Evolutionary conservation across 305 asterid genomes (phyloP), one percentile per base, ranked within the genome.

Genomic region (Nicotiana rustica): DNA sequence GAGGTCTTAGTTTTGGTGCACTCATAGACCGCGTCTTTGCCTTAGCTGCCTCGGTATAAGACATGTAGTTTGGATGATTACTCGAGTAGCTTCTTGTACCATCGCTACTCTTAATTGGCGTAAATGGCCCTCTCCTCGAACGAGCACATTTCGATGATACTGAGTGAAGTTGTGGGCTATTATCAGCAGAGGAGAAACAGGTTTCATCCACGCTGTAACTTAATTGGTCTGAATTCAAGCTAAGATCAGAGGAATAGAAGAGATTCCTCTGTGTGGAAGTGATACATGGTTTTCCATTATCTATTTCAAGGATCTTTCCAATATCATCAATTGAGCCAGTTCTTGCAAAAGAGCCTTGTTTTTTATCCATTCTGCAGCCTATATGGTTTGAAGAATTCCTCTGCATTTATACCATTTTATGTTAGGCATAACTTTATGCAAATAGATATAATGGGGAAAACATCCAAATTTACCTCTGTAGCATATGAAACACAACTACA

Each of bases 21-120:
- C 99, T 96, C 18, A 92, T 77, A 1, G 98, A 93, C 81, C 99
- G 88, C 38, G 85, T 89, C 89, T 94, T 96, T 17, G 99, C 98
- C 86, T 91, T 92, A 0, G 95, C 88, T 15, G 99, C 93, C 84
- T 91, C 91, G 0, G 98, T 96, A 69, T 82, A 90, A 5, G 97
- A 77, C 99, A 94, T 96, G 82, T 96, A 96, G 44, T 84, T 92
- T 6, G 98, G 98, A 73, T 85, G 84, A 82, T 91, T 95, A 83
- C 89, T 92, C 0, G 94, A 86, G 88, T 86, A 38, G 89, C 98
- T 92, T 82, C 91, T 86, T 0, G 97, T 81, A 1, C 44, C 89
- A 6, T 92, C 96, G 1, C 2, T 57, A n/a, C 98, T 92, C 83
- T 89, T 92, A 1, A 97, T 78, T 2, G 98, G 97, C 3, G 97